phyloP scores from a whole-genome alignment of 108 stramenopile species.

The Pinguiococcus pyrenoidosus region DNA sequence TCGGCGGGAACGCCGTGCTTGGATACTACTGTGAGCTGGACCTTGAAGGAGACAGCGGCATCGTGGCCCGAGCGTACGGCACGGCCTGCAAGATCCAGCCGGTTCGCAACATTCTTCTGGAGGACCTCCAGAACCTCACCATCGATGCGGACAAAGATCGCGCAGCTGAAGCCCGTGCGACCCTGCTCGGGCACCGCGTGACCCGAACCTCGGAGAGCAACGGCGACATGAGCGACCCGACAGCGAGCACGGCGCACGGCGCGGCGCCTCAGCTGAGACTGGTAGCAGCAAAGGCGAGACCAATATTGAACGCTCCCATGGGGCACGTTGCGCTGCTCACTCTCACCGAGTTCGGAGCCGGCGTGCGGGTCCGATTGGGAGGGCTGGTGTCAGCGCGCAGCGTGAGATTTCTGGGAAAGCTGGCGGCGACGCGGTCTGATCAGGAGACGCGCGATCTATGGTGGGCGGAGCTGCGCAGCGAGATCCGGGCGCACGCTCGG shows the following conservation, averaged over 20 bases:
- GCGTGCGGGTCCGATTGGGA: conserved; percentile 57
- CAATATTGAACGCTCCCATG: no score
- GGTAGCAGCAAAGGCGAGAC: no score
- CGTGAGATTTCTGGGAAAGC: conserved; percentile 84
- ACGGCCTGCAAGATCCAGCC: conserved; percentile 68
- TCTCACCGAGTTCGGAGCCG: conserved; percentile 61
- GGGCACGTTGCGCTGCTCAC: conserved; percentile 76
- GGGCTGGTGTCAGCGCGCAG: conserved; percentile 78
- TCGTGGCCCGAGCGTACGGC: conserved; percentile 87
- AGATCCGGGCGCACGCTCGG: conserved; percentile 76
- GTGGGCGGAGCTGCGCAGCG: conserved; percentile 93
- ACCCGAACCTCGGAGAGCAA: no score
- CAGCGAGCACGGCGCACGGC: no score
- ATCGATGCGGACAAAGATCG: no score
- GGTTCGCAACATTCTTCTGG: no score
- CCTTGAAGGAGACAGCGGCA: conserved; percentile 88
- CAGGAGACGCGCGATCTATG: conserved; percentile 87
- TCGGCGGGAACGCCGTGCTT: conserved; percentile 79
- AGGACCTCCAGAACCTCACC: no score
- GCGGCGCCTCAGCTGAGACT: no score
- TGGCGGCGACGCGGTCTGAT: conserved; percentile 64
- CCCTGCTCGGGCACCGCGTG: no score
- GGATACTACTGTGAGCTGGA: conserved; percentile 80
- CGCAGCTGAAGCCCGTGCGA: no score
- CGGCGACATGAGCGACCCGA: no score